phyloP scores from a whole-genome alignment of 805 yeast genomes.

The Wickerhamomyces strasburgensis region DNA sequence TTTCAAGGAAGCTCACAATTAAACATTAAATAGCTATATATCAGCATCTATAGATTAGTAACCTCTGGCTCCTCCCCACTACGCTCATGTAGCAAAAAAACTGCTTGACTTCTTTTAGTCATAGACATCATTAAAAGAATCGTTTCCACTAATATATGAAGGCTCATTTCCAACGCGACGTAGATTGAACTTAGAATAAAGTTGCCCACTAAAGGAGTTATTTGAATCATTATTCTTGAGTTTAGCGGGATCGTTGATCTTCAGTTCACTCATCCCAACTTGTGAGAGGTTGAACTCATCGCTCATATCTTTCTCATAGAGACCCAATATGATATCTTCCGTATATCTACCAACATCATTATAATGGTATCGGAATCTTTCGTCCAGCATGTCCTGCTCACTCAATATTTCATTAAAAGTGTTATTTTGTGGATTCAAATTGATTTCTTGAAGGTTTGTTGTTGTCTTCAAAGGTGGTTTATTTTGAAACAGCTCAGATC shows the following conservation, averaged over 20 bases:
- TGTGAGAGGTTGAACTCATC: too few relatives aligned
- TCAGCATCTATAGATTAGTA: too few relatives aligned
- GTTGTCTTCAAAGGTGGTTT: neutral
- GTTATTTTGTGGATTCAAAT: neutral
- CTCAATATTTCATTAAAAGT: neutral
- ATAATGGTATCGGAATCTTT: too few relatives aligned
- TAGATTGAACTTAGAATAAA: constrained; percentile 14
- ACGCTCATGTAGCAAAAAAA: neutral
- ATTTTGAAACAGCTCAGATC: neutral
- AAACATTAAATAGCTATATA: too few relatives aligned
- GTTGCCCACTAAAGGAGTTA: constrained; percentile 5
- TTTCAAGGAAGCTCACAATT: too few relatives aligned
- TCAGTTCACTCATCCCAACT: neutral
- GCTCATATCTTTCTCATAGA: neutral
- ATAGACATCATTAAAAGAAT: neutral
- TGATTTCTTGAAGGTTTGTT: too few relatives aligned
- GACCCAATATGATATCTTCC: constrained; percentile 1
- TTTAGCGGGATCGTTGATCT: neutral
- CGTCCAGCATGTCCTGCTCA: neutral
- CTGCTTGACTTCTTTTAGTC: neutral
- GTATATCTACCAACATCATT: neutral
- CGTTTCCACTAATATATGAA: neutral
- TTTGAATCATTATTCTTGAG: constrained; percentile 3
- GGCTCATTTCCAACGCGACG: constrained; percentile 1
- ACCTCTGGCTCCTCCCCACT: too few relatives aligned